Percentiles rank a stretch among this genome's conserved stretches.
These are phyloP conservation scores for Annulohypoxylon nitens DNA, from an alignment of 495 filamentous ascomycete species.

Conservation along the genomic window DNA sequence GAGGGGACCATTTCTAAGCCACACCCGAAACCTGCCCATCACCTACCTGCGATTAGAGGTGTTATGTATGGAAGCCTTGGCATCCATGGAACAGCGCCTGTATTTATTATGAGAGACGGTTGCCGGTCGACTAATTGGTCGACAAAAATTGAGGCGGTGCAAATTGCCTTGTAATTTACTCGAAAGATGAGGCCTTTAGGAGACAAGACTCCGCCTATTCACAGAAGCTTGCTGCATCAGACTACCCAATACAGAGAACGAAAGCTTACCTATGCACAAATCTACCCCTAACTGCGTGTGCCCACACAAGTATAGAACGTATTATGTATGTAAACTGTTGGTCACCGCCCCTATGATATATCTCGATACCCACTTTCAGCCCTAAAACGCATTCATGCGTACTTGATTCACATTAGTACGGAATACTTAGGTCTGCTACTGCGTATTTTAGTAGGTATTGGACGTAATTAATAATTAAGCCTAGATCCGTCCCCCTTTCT, in stretches of 20 bases:
- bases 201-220: background rate
- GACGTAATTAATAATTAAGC: background rate
- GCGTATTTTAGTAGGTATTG: background rate
- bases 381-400: background rate
- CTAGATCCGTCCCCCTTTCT: conserved; percentile 4
- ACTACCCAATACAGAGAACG: background rate
- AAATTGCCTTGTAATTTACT: background rate
- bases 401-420: conserved; percentile 1
- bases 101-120: background rate
- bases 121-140: conserved; percentile 9
- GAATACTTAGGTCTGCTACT: background rate
- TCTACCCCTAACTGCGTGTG: background rate
- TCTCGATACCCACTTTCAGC: conserved; percentile 14
- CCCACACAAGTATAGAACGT: background rate
- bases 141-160: conserved; percentile 10
- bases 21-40: background rate
- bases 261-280: conserved; percentile 2
- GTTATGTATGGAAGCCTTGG: background rate
- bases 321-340: background rate
- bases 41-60: background rate
- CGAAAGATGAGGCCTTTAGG: conserved; percentile 7
- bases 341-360: conserved; percentile 1
- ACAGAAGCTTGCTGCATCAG: background rate
- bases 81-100: no score
- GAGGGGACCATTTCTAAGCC: background rate